Conservation (phyloP, 495 filamentous ascomycete genomes). For the Articulospora tetracladia region DNA sequence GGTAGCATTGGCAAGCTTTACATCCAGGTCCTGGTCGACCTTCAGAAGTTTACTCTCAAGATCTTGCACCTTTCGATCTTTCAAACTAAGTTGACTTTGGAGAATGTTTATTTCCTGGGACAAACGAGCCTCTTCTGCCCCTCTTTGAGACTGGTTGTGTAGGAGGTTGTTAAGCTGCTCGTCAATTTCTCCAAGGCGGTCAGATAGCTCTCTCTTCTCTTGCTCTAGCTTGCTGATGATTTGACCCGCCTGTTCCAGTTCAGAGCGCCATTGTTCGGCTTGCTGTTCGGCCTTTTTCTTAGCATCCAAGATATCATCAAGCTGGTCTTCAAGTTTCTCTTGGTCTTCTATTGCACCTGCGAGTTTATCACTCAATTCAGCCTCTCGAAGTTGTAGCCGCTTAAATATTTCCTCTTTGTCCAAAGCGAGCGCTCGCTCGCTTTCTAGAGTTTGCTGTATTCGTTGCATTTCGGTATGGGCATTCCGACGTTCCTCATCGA, state of each 20-base stretch:
- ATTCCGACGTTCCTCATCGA: constrained; percentile 90
- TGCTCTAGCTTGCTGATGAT: constrained; percentile 81
- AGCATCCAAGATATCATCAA: constrained; percentile 83
- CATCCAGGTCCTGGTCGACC: constrained; percentile 82
- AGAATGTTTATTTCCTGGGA: constrained; percentile 85
- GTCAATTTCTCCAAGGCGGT: constrained; percentile 65
- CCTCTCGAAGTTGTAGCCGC: constrained; percentile 82
- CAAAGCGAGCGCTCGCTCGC: constrained; percentile 86
- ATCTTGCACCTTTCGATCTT: constrained; percentile 87
- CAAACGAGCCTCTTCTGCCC: constrained; percentile 67
- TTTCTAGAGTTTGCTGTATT: constrained; percentile 89
- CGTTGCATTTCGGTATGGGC: constrained; percentile 82
- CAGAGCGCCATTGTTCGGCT: constrained; percentile 68
- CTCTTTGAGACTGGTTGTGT: constrained; percentile 60
- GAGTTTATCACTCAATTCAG: constrained; percentile 86
- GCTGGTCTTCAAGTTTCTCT: constrained; percentile 86
- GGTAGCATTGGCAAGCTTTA: constrained; percentile 77
- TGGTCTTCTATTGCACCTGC: constrained; percentile 92
- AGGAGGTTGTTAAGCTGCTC: constrained; percentile 62
- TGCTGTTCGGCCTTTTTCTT: constrained; percentile 89
- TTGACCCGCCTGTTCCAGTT: constrained; percentile 86
- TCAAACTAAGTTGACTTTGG: constrained; percentile 82
- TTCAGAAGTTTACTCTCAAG: constrained; percentile 81
- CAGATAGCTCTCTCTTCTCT: constrained; percentile 72
- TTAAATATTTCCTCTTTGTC: constrained; percentile 99